These are phyloP conservation scores for Emericellopsis atlantica DNA, from an alignment of 2,329 filamentous ascomycete genomes.

Conservation along the genomic window DNA sequence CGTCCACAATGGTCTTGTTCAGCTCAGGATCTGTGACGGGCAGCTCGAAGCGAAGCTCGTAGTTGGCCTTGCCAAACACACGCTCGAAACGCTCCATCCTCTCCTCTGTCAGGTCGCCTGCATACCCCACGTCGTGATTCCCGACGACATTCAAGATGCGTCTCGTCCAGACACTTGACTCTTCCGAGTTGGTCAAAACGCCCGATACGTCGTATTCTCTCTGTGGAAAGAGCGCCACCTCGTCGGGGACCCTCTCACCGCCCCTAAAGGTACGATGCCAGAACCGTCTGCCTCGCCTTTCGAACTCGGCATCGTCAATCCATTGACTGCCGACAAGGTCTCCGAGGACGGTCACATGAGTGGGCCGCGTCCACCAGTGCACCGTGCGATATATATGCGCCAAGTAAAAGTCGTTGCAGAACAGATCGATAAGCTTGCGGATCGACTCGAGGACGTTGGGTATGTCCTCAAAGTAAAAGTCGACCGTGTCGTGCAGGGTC, in stretches of 20 bases:
- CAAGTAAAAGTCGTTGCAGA: slow-evolving; percentile 91
- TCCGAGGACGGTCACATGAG: slow-evolving; percentile 78
- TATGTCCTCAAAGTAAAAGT: slow-evolving; percentile 55
- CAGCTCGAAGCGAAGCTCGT: slow-evolving; percentile 66
- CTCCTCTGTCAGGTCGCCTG: slow-evolving; percentile 71
- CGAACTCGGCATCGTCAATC: slow-evolving; percentile 80
- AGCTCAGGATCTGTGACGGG: slow-evolving; percentile 26
- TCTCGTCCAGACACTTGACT: slow-evolving; percentile 50
- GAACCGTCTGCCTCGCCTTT: slow-evolving; percentile 56
- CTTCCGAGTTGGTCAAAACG: slow-evolving; percentile 28
- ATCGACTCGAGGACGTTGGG: slow-evolving; percentile 51
- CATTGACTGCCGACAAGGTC: slow-evolving; percentile 92
- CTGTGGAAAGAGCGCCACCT: slow-evolving; percentile 33
- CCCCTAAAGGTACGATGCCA: slow-evolving; percentile 73
- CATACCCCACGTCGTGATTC: slow-evolving; percentile 95
- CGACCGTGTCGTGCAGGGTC: slow-evolving; percentile 44
- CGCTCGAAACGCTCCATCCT: slow-evolving; percentile 72
- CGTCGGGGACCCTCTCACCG: slow-evolving; percentile 48
- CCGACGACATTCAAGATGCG: slow-evolving; percentile 82
- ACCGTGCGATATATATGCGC: slow-evolving; percentile 82
- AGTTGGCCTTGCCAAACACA: slow-evolving; percentile 79
- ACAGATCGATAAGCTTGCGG: slow-evolving; percentile 74
- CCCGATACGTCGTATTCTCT: slow-evolving; percentile 37
- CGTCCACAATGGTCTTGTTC: slow-evolving; percentile 27
- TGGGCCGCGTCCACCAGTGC: slow-evolving; percentile 73